phyloP scores from a whole-genome alignment of 2,329 filamentous ascomycete genomes.

The Microascus cirrosus region DNA sequence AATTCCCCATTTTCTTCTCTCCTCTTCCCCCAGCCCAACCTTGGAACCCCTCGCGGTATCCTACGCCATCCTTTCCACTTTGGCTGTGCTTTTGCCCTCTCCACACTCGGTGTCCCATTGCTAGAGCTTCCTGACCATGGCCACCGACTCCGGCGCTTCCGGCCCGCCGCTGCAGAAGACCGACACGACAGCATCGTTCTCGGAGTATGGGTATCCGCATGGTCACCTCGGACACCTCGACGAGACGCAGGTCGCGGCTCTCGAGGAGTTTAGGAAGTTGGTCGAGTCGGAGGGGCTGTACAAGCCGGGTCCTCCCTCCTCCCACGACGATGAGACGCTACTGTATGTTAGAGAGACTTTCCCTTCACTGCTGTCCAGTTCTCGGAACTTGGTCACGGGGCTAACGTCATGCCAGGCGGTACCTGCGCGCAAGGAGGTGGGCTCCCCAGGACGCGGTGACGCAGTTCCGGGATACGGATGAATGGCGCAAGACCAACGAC shows the following conservation, averaged over 20 bases:
- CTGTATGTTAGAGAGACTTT: constrained; percentile 36
- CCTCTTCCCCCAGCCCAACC: neutral
- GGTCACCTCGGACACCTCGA: constrained; percentile 77
- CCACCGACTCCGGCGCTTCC: constrained; percentile 4
- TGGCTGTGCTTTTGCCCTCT: neutral
- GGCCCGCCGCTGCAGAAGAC: neutral
- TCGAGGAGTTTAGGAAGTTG: constrained; percentile 61
- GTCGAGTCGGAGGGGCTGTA: constrained; percentile 56
- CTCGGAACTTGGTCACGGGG: neutral
- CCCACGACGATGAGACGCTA: constrained; percentile 64
- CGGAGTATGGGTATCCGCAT: constrained; percentile 48
- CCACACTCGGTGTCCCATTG: neutral
- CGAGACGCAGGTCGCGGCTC: constrained; percentile 52
- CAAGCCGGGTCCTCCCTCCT: constrained; percentile 41
- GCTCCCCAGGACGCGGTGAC: constrained; percentile 62
- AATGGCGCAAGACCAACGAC: constrained; percentile 72
- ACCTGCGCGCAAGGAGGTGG: constrained; percentile 76
- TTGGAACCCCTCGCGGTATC: neutral
- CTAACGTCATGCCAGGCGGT: constrained; percentile 48
- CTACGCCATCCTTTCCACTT: neutral
- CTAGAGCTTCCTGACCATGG: neutral
- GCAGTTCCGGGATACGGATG: constrained; percentile 82
- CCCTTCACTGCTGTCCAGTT: neutral
- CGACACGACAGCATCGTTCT: constrained; percentile 10
- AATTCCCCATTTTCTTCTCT: neutral